Conservation (phyloP, 2,329 filamentous ascomycete species). For the Exophiala xenobiotica region DNA sequence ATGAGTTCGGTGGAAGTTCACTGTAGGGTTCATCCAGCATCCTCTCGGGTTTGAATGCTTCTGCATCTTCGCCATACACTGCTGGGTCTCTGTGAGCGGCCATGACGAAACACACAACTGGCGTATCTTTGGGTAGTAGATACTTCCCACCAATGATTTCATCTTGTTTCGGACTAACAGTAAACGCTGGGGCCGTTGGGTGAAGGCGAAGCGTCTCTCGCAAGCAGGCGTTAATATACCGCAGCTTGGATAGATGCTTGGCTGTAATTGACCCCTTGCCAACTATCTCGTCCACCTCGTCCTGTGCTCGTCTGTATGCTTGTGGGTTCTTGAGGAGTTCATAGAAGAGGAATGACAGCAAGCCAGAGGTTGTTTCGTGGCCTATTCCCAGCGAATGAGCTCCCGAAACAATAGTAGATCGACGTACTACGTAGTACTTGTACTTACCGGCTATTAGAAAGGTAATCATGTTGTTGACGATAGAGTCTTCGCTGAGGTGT, state of each 20-base stretch:
- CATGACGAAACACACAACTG: conserved; percentile 51
- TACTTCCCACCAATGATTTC: conserved; percentile 54
- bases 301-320: conserved; percentile 59
- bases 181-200: conserved; percentile 60
- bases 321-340: conserved; percentile 63
- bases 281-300: conserved; percentile 66
- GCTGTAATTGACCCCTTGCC: conserved; percentile 52
- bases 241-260: conserved; percentile 61
- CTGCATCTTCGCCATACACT: conserved; percentile 64
- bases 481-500: conserved; percentile 57
- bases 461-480: conserved; percentile 67
- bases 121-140: conserved; percentile 52
- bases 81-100: conserved; percentile 61
- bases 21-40: conserved; percentile 70
- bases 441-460: conserved; percentile 51
- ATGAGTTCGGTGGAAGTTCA: conserved; percentile 60
- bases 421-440: no score
- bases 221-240: conserved; percentile 65
- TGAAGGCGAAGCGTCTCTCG: conserved; percentile 64
- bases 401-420: background rate
- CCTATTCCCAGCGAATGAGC: conserved; percentile 34
- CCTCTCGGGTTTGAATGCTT: conserved; percentile 67
- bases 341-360: conserved; percentile 66
- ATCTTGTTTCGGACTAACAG: conserved; percentile 47
- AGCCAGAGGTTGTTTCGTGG: conserved; percentile 69